Percentiles rank a stretch among this genome's conserved stretches.
Evolutionary conservation across 1,284 basidiomycete genomes (phyloP).

Genomic region (Inonotus obliquus): DNA sequence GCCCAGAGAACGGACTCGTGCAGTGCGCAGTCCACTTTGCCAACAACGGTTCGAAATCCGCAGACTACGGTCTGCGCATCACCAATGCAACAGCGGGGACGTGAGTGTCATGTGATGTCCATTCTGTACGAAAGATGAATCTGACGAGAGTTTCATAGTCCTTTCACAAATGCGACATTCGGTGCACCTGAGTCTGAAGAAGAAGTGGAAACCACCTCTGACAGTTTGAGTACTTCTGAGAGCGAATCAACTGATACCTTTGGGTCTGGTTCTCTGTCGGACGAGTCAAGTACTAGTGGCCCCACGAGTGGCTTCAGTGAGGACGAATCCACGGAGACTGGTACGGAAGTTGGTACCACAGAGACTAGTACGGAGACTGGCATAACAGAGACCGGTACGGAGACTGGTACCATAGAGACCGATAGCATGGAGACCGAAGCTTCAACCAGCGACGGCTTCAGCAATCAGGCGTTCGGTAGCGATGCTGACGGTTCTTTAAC

Average conservation of each 20-base stretch:
- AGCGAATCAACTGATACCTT: neutral
- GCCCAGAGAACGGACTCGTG: slow-evolving; percentile 9
- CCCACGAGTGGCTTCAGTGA: neutral
- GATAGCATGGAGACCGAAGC: neutral
- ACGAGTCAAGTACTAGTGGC: neutral
- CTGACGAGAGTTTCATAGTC: neutral
- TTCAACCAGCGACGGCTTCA: neutral
- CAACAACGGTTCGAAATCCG: neutral
- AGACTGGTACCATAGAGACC: neutral
- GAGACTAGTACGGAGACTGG: neutral
- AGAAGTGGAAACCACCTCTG: neutral
- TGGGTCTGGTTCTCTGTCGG: neutral
- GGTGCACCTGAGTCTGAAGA: neutral
- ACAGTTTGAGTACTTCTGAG: neutral
- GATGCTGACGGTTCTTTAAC: neutral
- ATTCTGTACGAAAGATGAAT: neutral
- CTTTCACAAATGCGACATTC: neutral
- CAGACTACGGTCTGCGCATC: neutral
- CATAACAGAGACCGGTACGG: neutral
- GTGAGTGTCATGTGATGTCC: neutral
- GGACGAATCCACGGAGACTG: neutral
- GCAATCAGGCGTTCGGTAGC: neutral
- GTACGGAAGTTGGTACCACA: neutral
- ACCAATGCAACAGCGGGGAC: neutral
- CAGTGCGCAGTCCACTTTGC: neutral